phyloP scores from a whole-genome alignment of 2,329 filamentous ascomycete genomes.

The Camillea tinctor region DNA sequence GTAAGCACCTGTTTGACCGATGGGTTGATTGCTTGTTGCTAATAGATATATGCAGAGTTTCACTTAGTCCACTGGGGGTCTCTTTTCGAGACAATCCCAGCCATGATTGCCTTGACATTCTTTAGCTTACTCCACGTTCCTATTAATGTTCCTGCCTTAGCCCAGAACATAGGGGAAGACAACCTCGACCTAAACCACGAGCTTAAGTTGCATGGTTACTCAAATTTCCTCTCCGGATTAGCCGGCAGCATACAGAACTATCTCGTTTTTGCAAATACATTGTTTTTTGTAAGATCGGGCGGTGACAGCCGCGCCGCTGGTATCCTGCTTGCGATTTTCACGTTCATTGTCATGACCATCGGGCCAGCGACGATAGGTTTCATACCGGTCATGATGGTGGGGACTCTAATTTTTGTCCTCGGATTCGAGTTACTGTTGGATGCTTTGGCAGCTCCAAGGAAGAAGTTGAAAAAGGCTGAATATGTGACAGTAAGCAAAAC shows the following conservation, averaged over 20 bases:
- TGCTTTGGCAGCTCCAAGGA: constrained; percentile 83
- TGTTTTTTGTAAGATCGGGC: constrained; percentile 94
- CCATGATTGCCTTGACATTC: constrained; percentile 96
- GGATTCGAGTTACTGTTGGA: constrained; percentile 90
- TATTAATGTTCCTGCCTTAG: constrained; percentile 94
- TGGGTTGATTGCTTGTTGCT: constrained; percentile 12
- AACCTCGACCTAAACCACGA: constrained; percentile 89
- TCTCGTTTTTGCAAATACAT: constrained; percentile 93
- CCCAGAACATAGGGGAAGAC: constrained; percentile 87
- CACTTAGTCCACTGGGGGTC: constrained; percentile 79
- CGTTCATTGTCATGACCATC: constrained; percentile 77
- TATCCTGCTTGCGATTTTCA: constrained; percentile 76
- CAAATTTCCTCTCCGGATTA: constrained; percentile 85
- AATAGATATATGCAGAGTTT: constrained; percentile 59
- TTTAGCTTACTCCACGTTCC: constrained; percentile 96
- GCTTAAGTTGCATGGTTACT: constrained; percentile 87
- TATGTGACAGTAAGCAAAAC: constrained; percentile 75
- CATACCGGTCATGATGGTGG: constrained; percentile 96
- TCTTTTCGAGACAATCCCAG: constrained; percentile 79
- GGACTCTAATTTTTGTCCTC: constrained; percentile 89
- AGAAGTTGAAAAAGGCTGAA: constrained; percentile 82
- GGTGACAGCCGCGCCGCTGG: constrained; percentile 85
- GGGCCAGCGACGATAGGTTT: constrained; percentile 88
- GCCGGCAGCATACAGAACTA: constrained; percentile 94
- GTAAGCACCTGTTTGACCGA: constrained; percentile 49